Evolutionary conservation across 2,329 filamentous ascomycete genomes (phyloP), one percentile per base, ranked within the genome.

Genomic region (Sporothrix brunneoviolacea): DNA sequence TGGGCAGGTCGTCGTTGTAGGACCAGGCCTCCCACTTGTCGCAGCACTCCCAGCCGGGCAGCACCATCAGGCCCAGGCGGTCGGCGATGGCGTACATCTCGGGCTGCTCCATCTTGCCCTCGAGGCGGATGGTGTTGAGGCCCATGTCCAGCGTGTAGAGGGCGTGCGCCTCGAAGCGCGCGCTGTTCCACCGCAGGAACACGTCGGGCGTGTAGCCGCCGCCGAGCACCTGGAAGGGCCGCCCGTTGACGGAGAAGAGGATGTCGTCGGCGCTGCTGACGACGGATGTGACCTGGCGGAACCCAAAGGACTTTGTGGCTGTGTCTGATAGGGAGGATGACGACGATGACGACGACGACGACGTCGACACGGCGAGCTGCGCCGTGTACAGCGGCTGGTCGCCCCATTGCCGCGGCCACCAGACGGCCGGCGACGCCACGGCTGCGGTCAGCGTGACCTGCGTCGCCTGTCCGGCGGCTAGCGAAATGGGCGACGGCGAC

Each of bases 1-100:
- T 62, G 8, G 64, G 54, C 7, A 75, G 55, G 42, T 84, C 74
- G 12, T 75, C 61, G 56, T 83, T 83, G 61, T 83, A 82, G 43
- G 58, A 61, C 79, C 79, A 84, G 0, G 73, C 76, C 58, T 84
- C 81, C 81, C 81, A 84, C 60, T 84, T 84, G 57, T 83, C 77
- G 60, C 81, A 84, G 61, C 81, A 84, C 54, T 83, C 80, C 79
- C 80, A 84, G 0, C 81, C 81, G 0, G 79, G 67, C 33, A 84
- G 66, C 0, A 84, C 62, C 78, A 84, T 82, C 32, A 84, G 58
- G 0, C 81, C 81, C 58, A 82, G 65, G 3, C 70, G 66, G 57
- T 83, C 79, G 1, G 80, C 76, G 2, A 82, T 65, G 1, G 76
- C 68, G 58, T 83, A 84, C 1, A 84, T 64, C 54, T 77, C 72